These are phyloP conservation scores for Globisporangium echinulatum DNA, from an alignment of 352 stramenopile species.

Conservation along the genomic window DNA sequence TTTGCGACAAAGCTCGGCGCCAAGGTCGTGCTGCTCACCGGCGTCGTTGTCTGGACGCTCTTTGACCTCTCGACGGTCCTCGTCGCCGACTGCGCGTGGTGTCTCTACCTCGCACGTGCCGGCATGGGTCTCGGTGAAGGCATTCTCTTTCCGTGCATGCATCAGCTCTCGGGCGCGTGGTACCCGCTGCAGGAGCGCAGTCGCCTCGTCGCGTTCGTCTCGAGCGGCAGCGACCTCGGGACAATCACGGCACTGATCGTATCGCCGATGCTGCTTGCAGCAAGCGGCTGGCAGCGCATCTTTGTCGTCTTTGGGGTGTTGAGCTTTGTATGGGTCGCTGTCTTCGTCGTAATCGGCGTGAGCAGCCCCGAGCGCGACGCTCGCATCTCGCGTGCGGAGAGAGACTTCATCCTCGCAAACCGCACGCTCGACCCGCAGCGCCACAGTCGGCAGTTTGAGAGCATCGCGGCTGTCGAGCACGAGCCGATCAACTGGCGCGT, in stretches of 20 bases:
- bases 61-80: slow-evolving; percentile 78
- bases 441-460: slow-evolving; percentile 31
- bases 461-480: slow-evolving; percentile 28
- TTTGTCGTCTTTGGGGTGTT: slow-evolving; percentile 72
- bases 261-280: slow-evolving; percentile 61
- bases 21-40: slow-evolving; percentile 66
- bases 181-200: slow-evolving; percentile 79
- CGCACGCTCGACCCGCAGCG: slow-evolving; percentile 40
- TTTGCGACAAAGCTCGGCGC: slow-evolving; percentile 60
- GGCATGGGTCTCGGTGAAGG: slow-evolving; percentile 83
- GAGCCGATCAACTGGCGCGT: slow-evolving; percentile 60
- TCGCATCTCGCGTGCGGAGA: slow-evolving; percentile 49
- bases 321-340: slow-evolving; percentile 69
- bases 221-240: slow-evolving; percentile 72
- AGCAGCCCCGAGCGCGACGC: slow-evolving; percentile 63
- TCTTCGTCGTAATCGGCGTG: slow-evolving; percentile 50
- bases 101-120: slow-evolving; percentile 68
- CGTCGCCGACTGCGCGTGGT: slow-evolving; percentile 48
- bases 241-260: slow-evolving; percentile 77
- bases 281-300: slow-evolving; percentile 62
- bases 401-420: slow-evolving; percentile 59
- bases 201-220: slow-evolving; percentile 70
- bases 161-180: slow-evolving; percentile 79
- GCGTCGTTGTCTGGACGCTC: slow-evolving; percentile 78
- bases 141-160: slow-evolving; percentile 86